Evolutionary conservation across 2,329 filamentous ascomycete species (phyloP).

Genomic region (Talaromyces rugulosus): DNA sequence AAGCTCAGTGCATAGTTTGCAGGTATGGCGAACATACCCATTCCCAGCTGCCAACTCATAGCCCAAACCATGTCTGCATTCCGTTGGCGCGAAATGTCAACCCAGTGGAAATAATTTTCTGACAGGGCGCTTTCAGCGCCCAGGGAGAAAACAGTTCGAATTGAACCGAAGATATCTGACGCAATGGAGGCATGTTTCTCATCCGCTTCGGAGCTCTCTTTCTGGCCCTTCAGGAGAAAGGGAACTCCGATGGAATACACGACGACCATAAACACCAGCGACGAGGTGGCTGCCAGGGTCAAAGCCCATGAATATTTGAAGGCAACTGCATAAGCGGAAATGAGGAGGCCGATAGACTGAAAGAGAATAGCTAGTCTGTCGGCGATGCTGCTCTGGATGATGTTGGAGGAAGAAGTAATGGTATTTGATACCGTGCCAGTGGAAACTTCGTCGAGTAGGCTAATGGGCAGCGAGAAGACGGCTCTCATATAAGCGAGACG

Average conservation of each 20-base stretch:
- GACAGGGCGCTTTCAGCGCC: conserved; percentile 37
- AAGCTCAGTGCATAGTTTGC: conserved; percentile 33
- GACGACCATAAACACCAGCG: conserved; percentile 40
- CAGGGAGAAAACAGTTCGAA: conserved; percentile 43
- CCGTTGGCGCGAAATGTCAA: conserved; percentile 32
- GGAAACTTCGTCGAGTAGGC: conserved; percentile 47
- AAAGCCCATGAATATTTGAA: conserved; percentile 51
- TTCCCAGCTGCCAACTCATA: conserved; percentile 28
- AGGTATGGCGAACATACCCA: conserved; percentile 35
- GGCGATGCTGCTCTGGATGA: conserved; percentile 52
- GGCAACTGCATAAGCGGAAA: conserved; percentile 48
- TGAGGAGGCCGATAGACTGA: conserved; percentile 37
- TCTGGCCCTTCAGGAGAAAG: conserved; percentile 28
- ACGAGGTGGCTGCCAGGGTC: conserved; percentile 48
- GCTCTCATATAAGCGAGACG: conserved; percentile 48
- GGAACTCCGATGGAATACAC: conserved; percentile 30
- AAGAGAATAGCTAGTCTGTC: conserved; percentile 47
- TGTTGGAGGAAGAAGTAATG: conserved; percentile 51
- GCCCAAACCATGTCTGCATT: conserved; percentile 25
- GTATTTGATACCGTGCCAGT: conserved; percentile 48
- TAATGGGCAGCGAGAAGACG: conserved; percentile 48
- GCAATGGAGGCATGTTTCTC: conserved; percentile 35
- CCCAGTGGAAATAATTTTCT: conserved; percentile 32
- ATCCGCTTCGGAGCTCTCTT: conserved; percentile 34
- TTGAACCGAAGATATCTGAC: conserved; percentile 38